Conservation (phyloP, 257 asterid species). For the Plantago elongata region DNA sequence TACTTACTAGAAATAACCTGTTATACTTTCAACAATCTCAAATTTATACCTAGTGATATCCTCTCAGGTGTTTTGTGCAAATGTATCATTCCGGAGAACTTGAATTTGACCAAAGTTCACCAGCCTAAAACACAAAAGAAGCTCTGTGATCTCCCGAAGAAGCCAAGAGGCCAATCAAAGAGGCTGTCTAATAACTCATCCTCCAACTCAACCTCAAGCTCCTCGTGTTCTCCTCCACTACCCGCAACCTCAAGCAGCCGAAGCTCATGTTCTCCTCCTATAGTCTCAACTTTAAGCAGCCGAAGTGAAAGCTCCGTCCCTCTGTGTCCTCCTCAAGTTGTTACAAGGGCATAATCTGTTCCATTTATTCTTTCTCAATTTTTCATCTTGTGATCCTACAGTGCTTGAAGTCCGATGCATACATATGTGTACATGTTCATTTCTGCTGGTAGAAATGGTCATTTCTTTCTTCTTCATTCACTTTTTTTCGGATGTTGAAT, state of each 20-base stretch:
- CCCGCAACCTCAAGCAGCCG: conserved; percentile 6
- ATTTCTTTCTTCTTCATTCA: too few relatives aligned
- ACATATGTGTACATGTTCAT: too few relatives aligned
- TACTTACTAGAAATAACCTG: background rate
- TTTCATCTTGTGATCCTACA: too few relatives aligned
- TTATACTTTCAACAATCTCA: background rate
- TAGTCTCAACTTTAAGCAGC: too few relatives aligned
- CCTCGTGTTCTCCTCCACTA: conserved; percentile 7
- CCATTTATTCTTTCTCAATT: too few relatives aligned
- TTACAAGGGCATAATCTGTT: too few relatives aligned
- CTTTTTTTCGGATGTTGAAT: too few relatives aligned
- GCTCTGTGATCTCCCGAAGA: conserved; percentile 30
- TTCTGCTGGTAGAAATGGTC: too few relatives aligned
- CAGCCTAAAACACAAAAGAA: conserved; percentile 33
- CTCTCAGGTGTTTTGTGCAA: conserved; percentile 37
- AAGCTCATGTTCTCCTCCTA: background rate
- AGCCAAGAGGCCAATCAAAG: conserved; percentile 28
- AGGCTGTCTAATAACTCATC: conserved; percentile 10
- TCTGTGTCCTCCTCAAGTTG: background rate
- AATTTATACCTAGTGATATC: too few relatives aligned
- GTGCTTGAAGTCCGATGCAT: too few relatives aligned
- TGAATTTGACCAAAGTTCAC: conserved; percentile 34
- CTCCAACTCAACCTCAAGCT: conserved; percentile 18
- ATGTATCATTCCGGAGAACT: conserved; percentile 42
- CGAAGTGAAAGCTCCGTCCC: background rate